A percentile compares a stretch with the other conserved stretches of the same genome.
Evolutionary conservation across 2,329 filamentous ascomycete genomes (phyloP).

Genomic region (Neurospora sp.): DNA sequence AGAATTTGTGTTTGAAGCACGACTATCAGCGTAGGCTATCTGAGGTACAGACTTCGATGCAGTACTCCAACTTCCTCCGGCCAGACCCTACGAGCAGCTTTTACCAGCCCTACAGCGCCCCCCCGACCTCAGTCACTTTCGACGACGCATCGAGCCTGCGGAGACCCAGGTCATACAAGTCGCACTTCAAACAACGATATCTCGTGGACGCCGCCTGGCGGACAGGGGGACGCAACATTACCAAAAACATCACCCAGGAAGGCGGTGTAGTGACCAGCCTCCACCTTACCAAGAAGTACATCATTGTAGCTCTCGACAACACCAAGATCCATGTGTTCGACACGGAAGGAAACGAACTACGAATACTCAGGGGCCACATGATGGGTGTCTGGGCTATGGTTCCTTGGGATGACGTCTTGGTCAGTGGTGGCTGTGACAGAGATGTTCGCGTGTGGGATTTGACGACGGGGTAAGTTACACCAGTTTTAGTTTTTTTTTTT

Average conservation of each 20-base stretch:
- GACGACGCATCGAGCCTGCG: slow-evolving; percentile 40
- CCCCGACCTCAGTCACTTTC: slow-evolving; percentile 40
- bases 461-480: slow-evolving; percentile 65
- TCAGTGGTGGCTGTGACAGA: slow-evolving; percentile 92
- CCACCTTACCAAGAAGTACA: slow-evolving; percentile 90
- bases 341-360: slow-evolving; percentile 76
- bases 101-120: slow-evolving; percentile 25
- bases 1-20: slow-evolving; percentile 91
- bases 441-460: slow-evolving; percentile 97
- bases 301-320: slow-evolving; percentile 94
- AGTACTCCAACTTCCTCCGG: slow-evolving; percentile 21
- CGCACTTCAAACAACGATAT: slow-evolving; percentile 95
- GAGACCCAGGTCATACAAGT: slow-evolving; percentile 78
- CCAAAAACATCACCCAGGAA: slow-evolving; percentile 87
- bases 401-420: slow-evolving; percentile 88
- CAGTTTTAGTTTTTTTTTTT: not conserved
- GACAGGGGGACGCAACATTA: slow-evolving; percentile 74
- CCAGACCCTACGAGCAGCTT: slow-evolving; percentile 17
- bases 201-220: slow-evolving; percentile 96
- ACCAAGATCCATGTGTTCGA: slow-evolving; percentile 98
- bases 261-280: slow-evolving; percentile 94
- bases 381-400: slow-evolving; percentile 99
- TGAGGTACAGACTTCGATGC: slow-evolving; percentile 32
- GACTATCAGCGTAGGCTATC: slow-evolving; percentile 62
- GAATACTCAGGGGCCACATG: slow-evolving; percentile 86